Evolutionary conservation across 169 alveolate species (phyloP), one percentile per base, ranked within the genome.

Genomic region (Cryptosporidium andersoni): DNA sequence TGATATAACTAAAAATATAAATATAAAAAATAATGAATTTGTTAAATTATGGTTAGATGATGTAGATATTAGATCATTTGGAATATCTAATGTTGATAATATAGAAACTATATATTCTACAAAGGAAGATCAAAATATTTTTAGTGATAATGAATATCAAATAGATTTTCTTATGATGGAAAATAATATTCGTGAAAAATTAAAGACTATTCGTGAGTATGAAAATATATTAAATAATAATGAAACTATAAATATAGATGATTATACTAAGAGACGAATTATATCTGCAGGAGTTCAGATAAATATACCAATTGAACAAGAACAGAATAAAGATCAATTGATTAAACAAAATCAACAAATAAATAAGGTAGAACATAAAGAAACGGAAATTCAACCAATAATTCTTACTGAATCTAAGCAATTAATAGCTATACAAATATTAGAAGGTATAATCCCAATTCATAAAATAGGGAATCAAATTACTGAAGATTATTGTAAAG

Each of bases 21-120:
- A 74, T 34, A n/a, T 43, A 3, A 74, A 74, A 37, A 74, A 55
- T 58, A 74, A n/a, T 16, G 60, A 60, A 25, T 74, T 56, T 74
- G 85, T 74, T 58, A 74, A 74, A 51, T 47, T 74, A 40, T 74
- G 85, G 85, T 39, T 74, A 16, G 55, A 66, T 0, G 85, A 74
- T 60, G 16, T 74, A 39, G 85, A 74, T 6, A 8, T 74, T 36
- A 25, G 25, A 25, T 40, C 36, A 12, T 74, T 25, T 42, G 51
- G 52, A 45, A 68, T 37, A 25, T 74, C 58, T 1, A 68, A 56
- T 56, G 9, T 37, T 40, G 4, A 58, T 2, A 60, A n/a, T 1
- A 25, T 43, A 7, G 55, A 58, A 34, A 37, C 37, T 6, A 25
- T 25, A 25, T 39, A 74, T 16, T 14, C 52, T 4, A 16, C 37